A percentile compares a stretch with the other conserved stretches of the same genome.
phyloP scores from a whole-genome alignment of 202 grass and related monocot species.

The Bolboschoenoplectus hybrid region DNA sequence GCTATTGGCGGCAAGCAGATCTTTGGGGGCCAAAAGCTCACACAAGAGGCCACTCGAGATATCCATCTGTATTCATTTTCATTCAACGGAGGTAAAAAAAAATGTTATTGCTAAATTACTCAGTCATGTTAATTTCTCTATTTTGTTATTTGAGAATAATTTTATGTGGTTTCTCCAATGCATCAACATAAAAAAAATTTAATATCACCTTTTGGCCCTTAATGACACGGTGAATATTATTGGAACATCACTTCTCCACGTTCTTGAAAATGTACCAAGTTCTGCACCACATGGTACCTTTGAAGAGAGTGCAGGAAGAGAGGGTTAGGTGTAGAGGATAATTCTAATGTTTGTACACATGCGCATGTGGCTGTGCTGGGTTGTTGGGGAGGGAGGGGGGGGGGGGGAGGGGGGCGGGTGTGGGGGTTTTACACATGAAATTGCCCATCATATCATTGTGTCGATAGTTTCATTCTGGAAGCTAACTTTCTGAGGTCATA shows the following conservation, averaged over 20 bases:
- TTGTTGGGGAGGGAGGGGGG: background rate
- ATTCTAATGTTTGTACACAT: background rate
- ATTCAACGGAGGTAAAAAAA: slow-evolving; percentile 47
- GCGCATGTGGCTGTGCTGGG: too few relatives aligned
- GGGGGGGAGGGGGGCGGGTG: too few relatives aligned
- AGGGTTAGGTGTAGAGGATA: background rate
- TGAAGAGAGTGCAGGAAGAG: background rate
- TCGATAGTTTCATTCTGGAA: slow-evolving; percentile 22
- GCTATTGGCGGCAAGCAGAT: slow-evolving; percentile 72
- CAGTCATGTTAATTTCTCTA: background rate
- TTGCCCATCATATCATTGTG: background rate
- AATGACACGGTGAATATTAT: slow-evolving; percentile 10
- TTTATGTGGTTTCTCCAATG: background rate
- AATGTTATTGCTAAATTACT: background rate
- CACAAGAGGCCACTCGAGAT: slow-evolving; percentile 61
- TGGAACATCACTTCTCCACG: background rate
- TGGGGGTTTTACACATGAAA: background rate
- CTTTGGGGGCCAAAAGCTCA: slow-evolving; percentile 58
- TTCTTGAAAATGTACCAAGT: slow-evolving; percentile 3
- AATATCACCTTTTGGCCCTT: background rate
- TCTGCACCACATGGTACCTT: background rate
- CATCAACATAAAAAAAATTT: background rate
- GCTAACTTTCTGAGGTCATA: slow-evolving; percentile 34
- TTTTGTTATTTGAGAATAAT: slow-evolving; percentile 6
- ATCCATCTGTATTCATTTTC: slow-evolving; percentile 77